These are phyloP conservation scores for Cyclostephanos tholiformis DNA, from an alignment of 108 stramenopile genomes.

Conservation along the genomic window DNA sequence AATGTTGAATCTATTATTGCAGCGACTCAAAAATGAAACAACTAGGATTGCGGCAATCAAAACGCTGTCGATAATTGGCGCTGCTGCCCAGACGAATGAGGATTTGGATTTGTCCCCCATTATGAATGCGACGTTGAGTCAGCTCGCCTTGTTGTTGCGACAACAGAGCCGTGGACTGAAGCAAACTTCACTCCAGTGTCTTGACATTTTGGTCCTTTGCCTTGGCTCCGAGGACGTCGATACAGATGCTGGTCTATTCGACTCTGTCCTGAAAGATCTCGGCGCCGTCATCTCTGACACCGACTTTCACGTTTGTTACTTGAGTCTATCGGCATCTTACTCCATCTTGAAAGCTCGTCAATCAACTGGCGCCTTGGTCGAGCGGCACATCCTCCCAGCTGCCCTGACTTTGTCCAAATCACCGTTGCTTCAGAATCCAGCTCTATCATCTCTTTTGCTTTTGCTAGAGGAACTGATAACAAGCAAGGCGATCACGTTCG, in stretches of 20 bases:
- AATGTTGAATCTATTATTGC: slow-evolving; percentile 77
- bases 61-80: slow-evolving; percentile 74
- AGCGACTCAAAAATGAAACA: slow-evolving; percentile 93
- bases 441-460: slow-evolving; percentile 76
- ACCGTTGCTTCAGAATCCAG: slow-evolving; percentile 88
- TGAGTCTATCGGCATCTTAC: slow-evolving; percentile 68
- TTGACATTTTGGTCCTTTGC: slow-evolving; percentile 69
- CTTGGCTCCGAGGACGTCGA: slow-evolving; percentile 45
- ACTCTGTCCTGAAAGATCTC: slow-evolving; percentile 75
- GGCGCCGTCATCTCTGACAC: slow-evolving; percentile 78
- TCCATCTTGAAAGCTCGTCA: slow-evolving; percentile 73
- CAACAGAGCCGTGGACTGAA: slow-evolving; percentile 88
- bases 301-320: slow-evolving; percentile 93
- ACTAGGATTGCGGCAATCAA: slow-evolving; percentile 93
- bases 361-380: slow-evolving; percentile 58
- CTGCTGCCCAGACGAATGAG: slow-evolving; percentile 47
- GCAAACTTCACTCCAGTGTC: slow-evolving; percentile 81
- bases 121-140: slow-evolving; percentile 66
- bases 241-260: slow-evolving; percentile 57
- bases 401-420: slow-evolving; percentile 83
- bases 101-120: slow-evolving; percentile 77
- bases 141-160: slow-evolving; percentile 85
- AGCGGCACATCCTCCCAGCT: slow-evolving; percentile 68
- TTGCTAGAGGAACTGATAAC: slow-evolving; percentile 70
- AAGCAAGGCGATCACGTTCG: slow-evolving; percentile 66